These are phyloP conservation scores for Penicillium sclerotiorum DNA, from an alignment of 2,329 filamentous ascomycete genomes.

Conservation along the genomic window DNA sequence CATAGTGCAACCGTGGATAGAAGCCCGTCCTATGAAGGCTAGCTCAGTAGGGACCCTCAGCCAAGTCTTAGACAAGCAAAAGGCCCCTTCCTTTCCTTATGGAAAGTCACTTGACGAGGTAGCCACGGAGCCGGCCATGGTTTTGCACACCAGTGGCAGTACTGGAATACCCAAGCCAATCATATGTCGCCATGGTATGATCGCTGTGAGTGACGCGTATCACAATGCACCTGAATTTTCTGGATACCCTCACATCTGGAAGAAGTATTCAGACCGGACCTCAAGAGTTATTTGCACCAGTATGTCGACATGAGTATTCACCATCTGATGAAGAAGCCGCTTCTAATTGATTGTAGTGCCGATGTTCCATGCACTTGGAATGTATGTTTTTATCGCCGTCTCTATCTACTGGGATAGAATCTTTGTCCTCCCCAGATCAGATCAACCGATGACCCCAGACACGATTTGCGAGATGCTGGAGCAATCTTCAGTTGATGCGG, in stretches of 20 bases:
- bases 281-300: neutral
- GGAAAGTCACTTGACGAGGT: conserved; percentile 1
- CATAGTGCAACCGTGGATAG: conserved; percentile 42
- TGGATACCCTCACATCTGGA: neutral
- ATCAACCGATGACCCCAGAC: conserved; percentile 41
- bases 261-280: neutral
- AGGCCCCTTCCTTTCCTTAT: conserved; percentile 1
- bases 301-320: neutral
- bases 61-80: neutral
- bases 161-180: conserved; percentile 10
- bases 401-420: conserved; percentile 35
- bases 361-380: conserved; percentile 4
- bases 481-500: conserved; percentile 28
- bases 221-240: neutral
- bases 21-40: conserved; percentile 43
- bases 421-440: conserved; percentile 33
- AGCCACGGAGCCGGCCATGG: neutral
- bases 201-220: neutral
- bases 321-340: neutral
- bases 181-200: neutral
- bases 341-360: neutral
- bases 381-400: conserved; percentile 1
- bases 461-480: conserved; percentile 36
- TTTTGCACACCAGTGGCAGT: conserved; percentile 9
- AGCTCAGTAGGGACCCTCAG: conserved; percentile 31